Percentiles rank a stretch among this genome's conserved stretches.
Conservation (phyloP, 345 rosid species). For the Citrus trifoliata region DNA sequence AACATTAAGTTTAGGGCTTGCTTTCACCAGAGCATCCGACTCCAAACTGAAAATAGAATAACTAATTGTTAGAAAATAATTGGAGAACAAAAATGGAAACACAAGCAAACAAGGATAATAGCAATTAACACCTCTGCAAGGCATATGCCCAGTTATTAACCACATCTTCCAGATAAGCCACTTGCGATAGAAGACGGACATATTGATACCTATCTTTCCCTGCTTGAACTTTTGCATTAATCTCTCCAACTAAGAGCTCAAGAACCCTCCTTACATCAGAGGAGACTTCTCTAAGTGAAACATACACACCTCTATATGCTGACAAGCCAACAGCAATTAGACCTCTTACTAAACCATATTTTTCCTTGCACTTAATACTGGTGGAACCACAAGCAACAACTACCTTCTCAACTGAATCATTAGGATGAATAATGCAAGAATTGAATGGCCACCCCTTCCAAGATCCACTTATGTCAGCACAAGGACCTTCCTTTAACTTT, state of each 20-base stretch:
- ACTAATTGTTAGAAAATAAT: slow-evolving; percentile 26
- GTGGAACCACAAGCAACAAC: slow-evolving; percentile 39
- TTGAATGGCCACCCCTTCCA: slow-evolving; percentile 99
- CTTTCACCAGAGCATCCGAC: slow-evolving; percentile 40
- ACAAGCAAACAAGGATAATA: slow-evolving; percentile 9
- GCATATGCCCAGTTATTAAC: slow-evolving; percentile 86
- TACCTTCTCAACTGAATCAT: slow-evolving; percentile 39
- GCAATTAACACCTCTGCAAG: slow-evolving; percentile 61
- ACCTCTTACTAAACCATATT: slow-evolving; percentile 69
- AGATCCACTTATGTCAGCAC: slow-evolving; percentile 68
- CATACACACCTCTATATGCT: slow-evolving; percentile 75
- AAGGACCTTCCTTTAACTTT: slow-evolving; percentile 90
- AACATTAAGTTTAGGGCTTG: slow-evolving; percentile 30
- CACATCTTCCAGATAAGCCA: slow-evolving; percentile 89
- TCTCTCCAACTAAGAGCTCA: slow-evolving; percentile 74
- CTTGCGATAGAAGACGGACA: slow-evolving; percentile 78
- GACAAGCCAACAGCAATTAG: slow-evolving; percentile 80
- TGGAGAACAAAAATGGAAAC: slow-evolving; percentile 9
- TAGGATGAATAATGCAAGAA: slow-evolving; percentile 79
- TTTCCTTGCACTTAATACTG: slow-evolving; percentile 60
- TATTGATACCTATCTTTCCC: slow-evolving; percentile 81
- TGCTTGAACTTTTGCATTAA: slow-evolving; percentile 67
- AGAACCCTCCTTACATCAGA: slow-evolving; percentile 83
- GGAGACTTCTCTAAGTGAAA: slow-evolving; percentile 72
- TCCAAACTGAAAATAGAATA: slow-evolving; percentile 65